Conservation (phyloP, 2,329 filamentous ascomycete species). For the Penicillium sp. region DNA sequence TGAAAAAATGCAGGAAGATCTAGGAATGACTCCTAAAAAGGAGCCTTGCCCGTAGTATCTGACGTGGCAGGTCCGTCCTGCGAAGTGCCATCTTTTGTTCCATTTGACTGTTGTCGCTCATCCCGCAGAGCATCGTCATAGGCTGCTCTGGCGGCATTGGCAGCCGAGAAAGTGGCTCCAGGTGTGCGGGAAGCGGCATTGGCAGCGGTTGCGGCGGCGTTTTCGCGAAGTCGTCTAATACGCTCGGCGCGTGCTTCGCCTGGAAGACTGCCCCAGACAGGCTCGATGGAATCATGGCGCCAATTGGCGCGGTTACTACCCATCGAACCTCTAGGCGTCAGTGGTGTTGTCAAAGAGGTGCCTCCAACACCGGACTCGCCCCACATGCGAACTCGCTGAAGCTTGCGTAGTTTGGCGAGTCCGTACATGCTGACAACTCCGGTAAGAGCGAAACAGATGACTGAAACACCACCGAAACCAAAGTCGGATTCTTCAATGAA, state of each 20-base stretch:
- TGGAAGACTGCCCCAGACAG: conserved; percentile 36
- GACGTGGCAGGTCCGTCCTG: not conserved
- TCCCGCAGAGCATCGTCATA: conserved; percentile 7
- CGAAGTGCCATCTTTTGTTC: conserved; percentile 3
- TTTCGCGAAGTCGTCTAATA: conserved; percentile 34
- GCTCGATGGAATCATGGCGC: conserved; percentile 43
- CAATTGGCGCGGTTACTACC: conserved; percentile 35
- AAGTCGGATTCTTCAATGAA: conserved; percentile 92
- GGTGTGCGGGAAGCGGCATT: conserved; percentile 13
- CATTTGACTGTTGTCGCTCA: not conserved
- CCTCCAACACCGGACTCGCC: conserved; percentile 49
- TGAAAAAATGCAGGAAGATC: not conserved
- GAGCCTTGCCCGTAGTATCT: not conserved
- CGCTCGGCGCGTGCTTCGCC: conserved; percentile 38
- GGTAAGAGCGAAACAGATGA: conserved; percentile 65
- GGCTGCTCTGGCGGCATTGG: conserved; percentile 8
- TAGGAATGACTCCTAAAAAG: not conserved
- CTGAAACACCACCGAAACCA: conserved; percentile 74
- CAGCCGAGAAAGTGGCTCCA: conserved; percentile 1
- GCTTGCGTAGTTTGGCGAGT: conserved; percentile 72
- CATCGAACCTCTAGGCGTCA: conserved; percentile 24
- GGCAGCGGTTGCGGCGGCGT: conserved; percentile 24
- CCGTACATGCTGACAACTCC: conserved; percentile 78
- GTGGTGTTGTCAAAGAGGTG: conserved; percentile 24
- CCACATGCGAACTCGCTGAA: conserved; percentile 87